Conservation (phyloP, 2,329 filamentous ascomycete genomes). For the Triangularia setosa region DNA sequence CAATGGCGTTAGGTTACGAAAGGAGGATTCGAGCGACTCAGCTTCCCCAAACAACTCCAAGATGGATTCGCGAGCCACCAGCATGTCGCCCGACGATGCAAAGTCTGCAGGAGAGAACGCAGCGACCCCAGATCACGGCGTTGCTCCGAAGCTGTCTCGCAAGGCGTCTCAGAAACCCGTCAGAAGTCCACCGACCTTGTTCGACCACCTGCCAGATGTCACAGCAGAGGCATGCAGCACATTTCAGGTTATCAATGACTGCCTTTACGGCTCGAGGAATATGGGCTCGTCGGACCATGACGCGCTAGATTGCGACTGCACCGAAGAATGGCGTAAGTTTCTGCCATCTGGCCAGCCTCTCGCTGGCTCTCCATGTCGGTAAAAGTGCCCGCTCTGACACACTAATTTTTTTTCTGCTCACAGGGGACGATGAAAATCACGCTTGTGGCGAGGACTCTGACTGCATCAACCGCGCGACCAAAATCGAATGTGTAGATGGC, state of each 20-base stretch:
- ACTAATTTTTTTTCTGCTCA: constrained; percentile 13
- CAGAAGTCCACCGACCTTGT: constrained; percentile 52
- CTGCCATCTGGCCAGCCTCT: background rate
- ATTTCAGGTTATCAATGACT: constrained; percentile 80
- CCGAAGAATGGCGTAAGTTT: constrained; percentile 85
- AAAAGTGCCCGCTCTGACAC: constrained; percentile 16
- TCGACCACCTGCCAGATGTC: constrained; percentile 70
- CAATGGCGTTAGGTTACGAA: constrained; percentile 38
- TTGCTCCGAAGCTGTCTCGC: constrained; percentile 68
- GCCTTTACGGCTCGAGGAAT: constrained; percentile 86
- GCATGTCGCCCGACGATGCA: constrained; percentile 41
- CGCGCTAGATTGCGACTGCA: constrained; percentile 89
- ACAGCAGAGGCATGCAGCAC: constrained; percentile 70
- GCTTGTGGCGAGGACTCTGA: constrained; percentile 95
- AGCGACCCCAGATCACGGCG: constrained; percentile 46
- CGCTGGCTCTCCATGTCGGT: constrained; percentile 14
- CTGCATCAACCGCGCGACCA: constrained; percentile 97
- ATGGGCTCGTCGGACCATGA: constrained; percentile 89
- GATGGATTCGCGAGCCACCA: constrained; percentile 38
- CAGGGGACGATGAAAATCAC: constrained; percentile 64
- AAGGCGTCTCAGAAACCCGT: constrained; percentile 68
- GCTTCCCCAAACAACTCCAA: constrained; percentile 40
- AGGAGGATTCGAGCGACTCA: constrained; percentile 37
- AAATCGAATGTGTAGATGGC: constrained; percentile 85
- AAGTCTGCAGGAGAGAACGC: constrained; percentile 47